A percentile compares a stretch with the other conserved stretches of the same genome.
phyloP scores from a whole-genome alignment of 2,329 filamentous ascomycete species.

The Diaporthe caulivora region DNA sequence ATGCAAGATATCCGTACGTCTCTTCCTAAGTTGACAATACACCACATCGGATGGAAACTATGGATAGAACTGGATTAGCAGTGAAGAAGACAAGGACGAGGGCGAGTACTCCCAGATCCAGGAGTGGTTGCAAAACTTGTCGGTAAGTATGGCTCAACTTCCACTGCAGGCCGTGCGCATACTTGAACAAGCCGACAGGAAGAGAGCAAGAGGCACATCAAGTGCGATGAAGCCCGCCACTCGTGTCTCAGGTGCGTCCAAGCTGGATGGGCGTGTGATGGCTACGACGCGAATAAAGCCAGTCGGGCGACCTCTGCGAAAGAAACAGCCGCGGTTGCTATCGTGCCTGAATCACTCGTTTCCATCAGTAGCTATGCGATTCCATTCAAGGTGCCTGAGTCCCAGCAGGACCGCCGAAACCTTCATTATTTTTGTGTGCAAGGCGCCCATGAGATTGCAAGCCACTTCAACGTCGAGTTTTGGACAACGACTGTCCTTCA shows the following conservation, averaged over 20 bases:
- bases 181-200: neutral
- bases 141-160: neutral
- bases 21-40: neutral
- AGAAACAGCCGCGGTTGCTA: neutral
- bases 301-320: neutral
- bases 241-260: neutral
- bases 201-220: neutral
- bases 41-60: fast-evolving
- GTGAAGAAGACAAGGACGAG: neutral
- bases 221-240: constrained; percentile 1
- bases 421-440: neutral
- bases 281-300: neutral
- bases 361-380: constrained; percentile 5
- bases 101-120: neutral
- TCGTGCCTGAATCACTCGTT: no score
- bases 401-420: neutral
- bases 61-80: neutral
- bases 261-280: neutral
- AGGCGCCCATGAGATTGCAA: neutral
- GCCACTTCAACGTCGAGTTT: constrained; percentile 10
- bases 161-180: fast-evolving
- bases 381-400: neutral
- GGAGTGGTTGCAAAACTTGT: neutral
- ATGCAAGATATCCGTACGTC: fast-evolving
- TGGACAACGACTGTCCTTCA: neutral